phyloP scores from a whole-genome alignment of 768 basidiomycete genomes.

The Tylopilus cervinicoccineus region DNA sequence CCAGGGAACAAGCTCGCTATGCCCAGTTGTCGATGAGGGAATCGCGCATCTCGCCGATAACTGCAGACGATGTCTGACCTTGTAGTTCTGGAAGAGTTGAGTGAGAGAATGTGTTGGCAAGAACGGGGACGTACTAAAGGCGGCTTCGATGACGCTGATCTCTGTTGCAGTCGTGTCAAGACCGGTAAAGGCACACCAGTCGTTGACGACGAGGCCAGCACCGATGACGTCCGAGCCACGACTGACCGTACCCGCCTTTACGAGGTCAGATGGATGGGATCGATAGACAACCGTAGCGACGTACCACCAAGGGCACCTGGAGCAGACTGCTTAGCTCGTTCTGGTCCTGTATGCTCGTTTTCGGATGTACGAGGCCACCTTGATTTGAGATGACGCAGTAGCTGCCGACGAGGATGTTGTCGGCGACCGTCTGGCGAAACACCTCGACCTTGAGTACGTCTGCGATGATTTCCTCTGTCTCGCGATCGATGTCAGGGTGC shows the following conservation, averaged over 20 bases:
- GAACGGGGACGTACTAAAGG: slow-evolving; percentile 73
- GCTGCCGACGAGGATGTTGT: slow-evolving; percentile 94
- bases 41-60: slow-evolving; percentile 90
- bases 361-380: slow-evolving; percentile 96
- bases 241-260: slow-evolving; percentile 94
- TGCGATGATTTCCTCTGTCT: slow-evolving; percentile 99
- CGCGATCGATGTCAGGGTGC: slow-evolving; percentile 95
- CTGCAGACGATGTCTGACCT: slow-evolving; percentile 76
- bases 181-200: slow-evolving; percentile 99
- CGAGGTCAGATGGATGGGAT: background rate
- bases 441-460: slow-evolving; percentile 99
- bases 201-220: slow-evolving; percentile 96
- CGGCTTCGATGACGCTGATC: slow-evolving; percentile 95
- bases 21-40: slow-evolving; percentile 92
- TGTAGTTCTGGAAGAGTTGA: slow-evolving; percentile 61
- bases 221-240: slow-evolving; percentile 98
- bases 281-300: slow-evolving; percentile 29
- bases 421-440: slow-evolving; percentile 95
- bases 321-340: slow-evolving; percentile 93
- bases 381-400: slow-evolving; percentile 96
- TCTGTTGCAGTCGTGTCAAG: slow-evolving; percentile 99
- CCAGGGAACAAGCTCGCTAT: slow-evolving; percentile 15
- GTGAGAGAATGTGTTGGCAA: background rate
- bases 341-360: slow-evolving; percentile 95
- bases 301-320: slow-evolving; percentile 90